Percentiles rank a stretch among this genome's conserved stretches.
Conservation (phyloP, 768 basidiomycete species). For the Auriculariales sp. region DNA sequence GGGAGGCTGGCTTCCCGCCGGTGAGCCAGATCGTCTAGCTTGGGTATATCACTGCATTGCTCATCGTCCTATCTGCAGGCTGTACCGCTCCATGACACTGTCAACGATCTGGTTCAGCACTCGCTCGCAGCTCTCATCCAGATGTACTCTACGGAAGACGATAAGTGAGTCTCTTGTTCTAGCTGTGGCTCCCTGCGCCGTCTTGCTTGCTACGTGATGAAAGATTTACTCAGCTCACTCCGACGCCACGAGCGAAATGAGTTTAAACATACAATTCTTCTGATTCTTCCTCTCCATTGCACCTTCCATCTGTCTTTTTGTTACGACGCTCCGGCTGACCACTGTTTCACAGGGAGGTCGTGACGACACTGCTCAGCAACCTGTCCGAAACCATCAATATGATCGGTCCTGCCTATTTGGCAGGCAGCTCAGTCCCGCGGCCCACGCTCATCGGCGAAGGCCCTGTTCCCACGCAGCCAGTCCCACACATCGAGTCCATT, state of each 20-base stretch:
- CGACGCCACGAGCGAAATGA: constrained; percentile 49
- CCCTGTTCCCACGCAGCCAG: constrained; percentile 4
- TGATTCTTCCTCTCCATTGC: constrained; percentile 4
- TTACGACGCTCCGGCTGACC: constrained; percentile 4
- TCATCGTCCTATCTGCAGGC: constrained; percentile 21
- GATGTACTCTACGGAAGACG: constrained; percentile 88
- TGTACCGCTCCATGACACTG: constrained; percentile 43
- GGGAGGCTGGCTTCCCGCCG: constrained; percentile 57
- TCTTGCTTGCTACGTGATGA: constrained; percentile 33
- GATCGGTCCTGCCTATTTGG: constrained; percentile 76
- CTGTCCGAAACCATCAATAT: constrained; percentile 87
- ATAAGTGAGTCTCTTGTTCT: constrained; percentile 61
- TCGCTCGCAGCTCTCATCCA: constrained; percentile 63
- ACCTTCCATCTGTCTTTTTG: constrained; percentile 10
- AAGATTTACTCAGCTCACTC: constrained; percentile 68
- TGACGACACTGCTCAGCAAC: constrained; percentile 72
- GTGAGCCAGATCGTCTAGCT: no score
- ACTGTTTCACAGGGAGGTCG: constrained; percentile 51
- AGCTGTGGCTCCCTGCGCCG: constrained; percentile 5
- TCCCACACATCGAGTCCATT: constrained; percentile 45
- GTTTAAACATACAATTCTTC: constrained; percentile 23
- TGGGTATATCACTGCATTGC: no score
- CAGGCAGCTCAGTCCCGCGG: constrained; percentile 22
- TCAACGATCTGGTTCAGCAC: constrained; percentile 67
- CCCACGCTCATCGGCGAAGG: background rate